Base-by-base conservation (phyloP, 257 asterid species). In the Solanum appendiculatum region DNA sequence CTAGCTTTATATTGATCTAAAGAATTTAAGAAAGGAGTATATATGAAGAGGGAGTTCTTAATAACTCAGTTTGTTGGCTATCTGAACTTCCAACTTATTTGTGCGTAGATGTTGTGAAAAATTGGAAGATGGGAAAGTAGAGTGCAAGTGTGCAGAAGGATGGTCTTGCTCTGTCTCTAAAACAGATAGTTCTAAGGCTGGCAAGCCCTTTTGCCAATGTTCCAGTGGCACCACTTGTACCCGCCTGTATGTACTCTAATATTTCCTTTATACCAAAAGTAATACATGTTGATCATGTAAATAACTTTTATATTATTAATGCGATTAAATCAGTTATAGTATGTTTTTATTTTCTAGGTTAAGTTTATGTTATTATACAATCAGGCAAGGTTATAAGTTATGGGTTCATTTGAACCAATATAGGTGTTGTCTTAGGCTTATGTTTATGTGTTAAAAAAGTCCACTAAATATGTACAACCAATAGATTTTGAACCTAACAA, bases 121-220 rank as follows among this genome's bases (percentile, higher is more conserved):
- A 39, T 27, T 60, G 64, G 88, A 86, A 58, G 86, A 60, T 56
- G 88, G 86, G 4, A 56, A 78, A 34, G 81, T 36, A 21, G 70
- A 31, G 64, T 86, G 88, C 78, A 77, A 77, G 80, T 86, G 86
- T 42, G 86, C 25, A 2, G 88, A 86, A 58, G 88, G 88, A 39
- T 86, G 88, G 88, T 75, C 88, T 14, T 86, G 88, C 48, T 37
- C 78, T 16, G 51, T 86, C 8, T 77, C 78, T 23, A 40, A 86
- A 83, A 86, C 88, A 12, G 88, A 77, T 11, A 23, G 66, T 48
- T 25, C 86, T 18, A 75, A 86, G 16, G 80, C 85, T 51, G 80
- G 48, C 88, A 86, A 86, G 20, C 86, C 86, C 16, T 86, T 74
- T 48, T 86, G 78, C 5, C 29, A 58, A 10, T 86, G 88, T 74